Conservation (phyloP, 2,329 filamentous ascomycete genomes). For the Cordyceps cateniannulata region DNA sequence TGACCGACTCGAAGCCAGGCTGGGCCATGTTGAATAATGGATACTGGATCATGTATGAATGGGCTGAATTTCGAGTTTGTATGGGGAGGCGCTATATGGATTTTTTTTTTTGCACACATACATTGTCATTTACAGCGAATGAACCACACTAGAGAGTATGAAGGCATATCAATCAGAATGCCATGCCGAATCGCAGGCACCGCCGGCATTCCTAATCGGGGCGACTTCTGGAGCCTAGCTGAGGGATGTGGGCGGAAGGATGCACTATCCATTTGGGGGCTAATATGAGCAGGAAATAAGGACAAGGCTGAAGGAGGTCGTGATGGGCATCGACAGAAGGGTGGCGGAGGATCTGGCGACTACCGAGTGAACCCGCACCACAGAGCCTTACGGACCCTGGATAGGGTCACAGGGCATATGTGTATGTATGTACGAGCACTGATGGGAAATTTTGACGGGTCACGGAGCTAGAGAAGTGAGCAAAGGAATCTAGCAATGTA, state of each 20-base stretch:
- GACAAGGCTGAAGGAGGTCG: background rate
- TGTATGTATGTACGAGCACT: background rate
- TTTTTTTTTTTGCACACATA: background rate
- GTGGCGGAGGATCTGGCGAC: background rate
- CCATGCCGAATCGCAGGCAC: background rate
- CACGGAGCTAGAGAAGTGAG: background rate
- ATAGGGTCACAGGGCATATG: background rate
- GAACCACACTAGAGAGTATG: background rate
- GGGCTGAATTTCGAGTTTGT: background rate
- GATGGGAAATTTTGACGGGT: background rate
- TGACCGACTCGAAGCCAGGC: background rate
- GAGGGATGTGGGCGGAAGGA: constrained; percentile 1
- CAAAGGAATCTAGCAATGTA: background rate
- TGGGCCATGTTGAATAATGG: background rate
- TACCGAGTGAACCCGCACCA: background rate
- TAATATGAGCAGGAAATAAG: background rate
- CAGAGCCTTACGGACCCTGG: background rate
- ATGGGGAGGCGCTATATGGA: background rate
- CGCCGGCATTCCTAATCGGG: background rate
- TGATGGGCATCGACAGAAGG: background rate
- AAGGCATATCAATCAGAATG: background rate
- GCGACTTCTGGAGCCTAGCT: background rate
- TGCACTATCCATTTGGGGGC: constrained; percentile 5
- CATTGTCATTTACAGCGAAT: background rate
- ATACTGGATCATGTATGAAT: background rate